A percentile compares a stretch with the other conserved stretches of the same genome.
Conservation (phyloP, 2,329 filamentous ascomycete species). For the Hypomyces perniciosus region DNA sequence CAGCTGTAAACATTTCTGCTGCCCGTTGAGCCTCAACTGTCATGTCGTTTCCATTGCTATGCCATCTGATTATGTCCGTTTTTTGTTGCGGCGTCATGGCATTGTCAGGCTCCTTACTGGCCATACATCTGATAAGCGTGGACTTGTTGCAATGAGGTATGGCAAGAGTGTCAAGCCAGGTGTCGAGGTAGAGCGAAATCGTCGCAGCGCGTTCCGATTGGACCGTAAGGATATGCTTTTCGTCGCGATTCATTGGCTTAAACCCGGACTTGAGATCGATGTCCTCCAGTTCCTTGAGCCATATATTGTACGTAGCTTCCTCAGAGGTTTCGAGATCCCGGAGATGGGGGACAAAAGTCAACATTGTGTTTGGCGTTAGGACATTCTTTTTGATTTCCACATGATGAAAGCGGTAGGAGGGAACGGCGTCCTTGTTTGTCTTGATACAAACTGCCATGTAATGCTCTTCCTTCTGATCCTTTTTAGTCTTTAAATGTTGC, state of each 20-base stretch:
- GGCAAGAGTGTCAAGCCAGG: slow-evolving; percentile 45
- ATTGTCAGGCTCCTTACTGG: slow-evolving; percentile 40
- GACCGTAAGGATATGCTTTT: slow-evolving; percentile 44
- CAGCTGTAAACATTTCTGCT: slow-evolving; percentile 48
- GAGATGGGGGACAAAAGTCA: slow-evolving; percentile 55
- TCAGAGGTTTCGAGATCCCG: slow-evolving; percentile 52
- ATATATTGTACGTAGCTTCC: slow-evolving; percentile 48
- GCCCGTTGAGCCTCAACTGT: slow-evolving; percentile 37
- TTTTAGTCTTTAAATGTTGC: slow-evolving; percentile 40
- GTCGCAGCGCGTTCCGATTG: slow-evolving; percentile 47
- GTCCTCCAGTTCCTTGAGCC: slow-evolving; percentile 52
- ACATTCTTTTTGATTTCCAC: slow-evolving; percentile 55
- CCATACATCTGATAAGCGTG: slow-evolving; percentile 49
- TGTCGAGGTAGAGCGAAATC: slow-evolving; percentile 47
- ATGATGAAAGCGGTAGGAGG: slow-evolving; percentile 54
- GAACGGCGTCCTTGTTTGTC: slow-evolving; percentile 46
- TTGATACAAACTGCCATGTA: slow-evolving; percentile 41
- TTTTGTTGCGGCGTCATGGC: slow-evolving; percentile 50
- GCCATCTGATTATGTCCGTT: slow-evolving; percentile 43
- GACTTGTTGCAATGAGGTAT: slow-evolving; percentile 48
- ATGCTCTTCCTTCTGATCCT: slow-evolving; percentile 37
- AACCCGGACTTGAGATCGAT: slow-evolving; percentile 55
- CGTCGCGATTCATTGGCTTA: slow-evolving; percentile 45
- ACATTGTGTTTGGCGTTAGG: slow-evolving; percentile 53
- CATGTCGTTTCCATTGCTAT: slow-evolving; percentile 33